These are phyloP conservation scores for Leucosporidium scottii DNA, from an alignment of 768 basidiomycete species.

Conservation along the genomic window DNA sequence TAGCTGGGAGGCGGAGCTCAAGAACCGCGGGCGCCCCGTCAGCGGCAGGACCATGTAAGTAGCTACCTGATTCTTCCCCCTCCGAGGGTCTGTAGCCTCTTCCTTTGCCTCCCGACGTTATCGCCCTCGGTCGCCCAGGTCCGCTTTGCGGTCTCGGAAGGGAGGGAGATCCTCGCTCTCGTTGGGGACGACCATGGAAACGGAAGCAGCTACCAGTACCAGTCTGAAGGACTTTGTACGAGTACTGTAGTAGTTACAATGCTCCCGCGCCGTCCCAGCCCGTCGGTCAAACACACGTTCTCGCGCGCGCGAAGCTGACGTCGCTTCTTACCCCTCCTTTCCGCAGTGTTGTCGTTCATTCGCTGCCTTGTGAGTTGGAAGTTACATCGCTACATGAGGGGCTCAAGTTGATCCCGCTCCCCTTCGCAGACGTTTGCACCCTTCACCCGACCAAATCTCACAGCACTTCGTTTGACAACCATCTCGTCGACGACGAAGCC, in stretches of 20 bases:
- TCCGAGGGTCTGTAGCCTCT: not conserved
- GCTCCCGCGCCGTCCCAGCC: too few relatives aligned
- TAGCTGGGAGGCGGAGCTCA: constrained; percentile 65
- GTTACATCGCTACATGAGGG: too few relatives aligned
- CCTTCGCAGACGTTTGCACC: constrained; percentile 27
- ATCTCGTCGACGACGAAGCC: constrained; percentile 18
- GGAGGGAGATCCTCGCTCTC: too few relatives aligned
- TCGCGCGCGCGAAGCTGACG: too few relatives aligned
- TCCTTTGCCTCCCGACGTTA: too few relatives aligned
- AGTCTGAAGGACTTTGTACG: not conserved
- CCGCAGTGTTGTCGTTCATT: constrained; percentile 33
- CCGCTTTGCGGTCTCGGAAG: too few relatives aligned
- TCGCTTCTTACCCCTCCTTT: not conserved
- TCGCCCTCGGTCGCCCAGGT: not conserved
- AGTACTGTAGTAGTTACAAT: too few relatives aligned
- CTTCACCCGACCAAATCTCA: constrained; percentile 29
- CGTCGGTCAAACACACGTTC: too few relatives aligned
- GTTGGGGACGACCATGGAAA: too few relatives aligned
- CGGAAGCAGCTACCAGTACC: not conserved
- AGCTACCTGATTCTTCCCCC: constrained; percentile 77
- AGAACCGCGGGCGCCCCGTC: constrained; percentile 61
- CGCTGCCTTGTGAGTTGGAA: constrained; percentile 25
- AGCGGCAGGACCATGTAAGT: constrained; percentile 88
- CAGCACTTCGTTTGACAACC: constrained; percentile 25
- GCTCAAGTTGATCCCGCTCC: too few relatives aligned